Evolutionary conservation across 192 early-diverging fungal genomes (phyloP).

Genomic region (Dispira parvispora): DNA sequence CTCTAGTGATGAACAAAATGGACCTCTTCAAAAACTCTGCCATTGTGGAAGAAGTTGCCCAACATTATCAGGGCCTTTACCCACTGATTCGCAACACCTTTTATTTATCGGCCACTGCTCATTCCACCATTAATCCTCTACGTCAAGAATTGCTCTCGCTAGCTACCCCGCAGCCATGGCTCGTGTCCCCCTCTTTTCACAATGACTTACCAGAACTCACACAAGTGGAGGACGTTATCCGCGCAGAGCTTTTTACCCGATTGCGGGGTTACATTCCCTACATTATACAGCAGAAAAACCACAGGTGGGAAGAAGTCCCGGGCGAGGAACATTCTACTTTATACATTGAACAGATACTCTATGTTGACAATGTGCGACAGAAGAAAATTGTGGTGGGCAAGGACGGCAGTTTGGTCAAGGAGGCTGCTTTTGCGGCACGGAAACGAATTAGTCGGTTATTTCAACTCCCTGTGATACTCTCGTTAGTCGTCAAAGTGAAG

Average conservation of each 20-base stretch:
- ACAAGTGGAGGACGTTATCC: slow-evolving; percentile 38
- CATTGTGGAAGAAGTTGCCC: slow-evolving; percentile 10
- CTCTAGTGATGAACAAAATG: slow-evolving; percentile 39
- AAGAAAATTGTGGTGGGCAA: slow-evolving; percentile 5
- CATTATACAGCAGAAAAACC: slow-evolving; percentile 32
- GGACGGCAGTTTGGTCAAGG: neutral
- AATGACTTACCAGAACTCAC: slow-evolving; percentile 32
- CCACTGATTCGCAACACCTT: slow-evolving; percentile 18
- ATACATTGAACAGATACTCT: slow-evolving; percentile 35
- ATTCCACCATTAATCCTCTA: slow-evolving; percentile 17
- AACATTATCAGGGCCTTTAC: slow-evolving; percentile 19
- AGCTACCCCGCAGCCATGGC: slow-evolving; percentile 26
- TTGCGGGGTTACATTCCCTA: slow-evolving; percentile 38
- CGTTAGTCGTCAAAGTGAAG: neutral
- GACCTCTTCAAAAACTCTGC: slow-evolving; percentile 22
- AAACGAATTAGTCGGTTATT: neutral
- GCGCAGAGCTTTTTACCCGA: slow-evolving; percentile 32
- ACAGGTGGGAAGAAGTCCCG: slow-evolving; percentile 30
- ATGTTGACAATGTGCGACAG: slow-evolving; percentile 20
- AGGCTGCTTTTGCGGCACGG: neutral
- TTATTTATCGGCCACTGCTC: slow-evolving; percentile 17
- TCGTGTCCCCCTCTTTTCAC: slow-evolving; percentile 28
- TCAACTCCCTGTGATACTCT: neutral
- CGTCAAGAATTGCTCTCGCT: slow-evolving; percentile 3
- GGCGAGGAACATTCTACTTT: slow-evolving; percentile 17